Evolutionary conservation across 495 filamentous ascomycete genomes (phyloP).

Genomic region (Penicillium lividum): DNA sequence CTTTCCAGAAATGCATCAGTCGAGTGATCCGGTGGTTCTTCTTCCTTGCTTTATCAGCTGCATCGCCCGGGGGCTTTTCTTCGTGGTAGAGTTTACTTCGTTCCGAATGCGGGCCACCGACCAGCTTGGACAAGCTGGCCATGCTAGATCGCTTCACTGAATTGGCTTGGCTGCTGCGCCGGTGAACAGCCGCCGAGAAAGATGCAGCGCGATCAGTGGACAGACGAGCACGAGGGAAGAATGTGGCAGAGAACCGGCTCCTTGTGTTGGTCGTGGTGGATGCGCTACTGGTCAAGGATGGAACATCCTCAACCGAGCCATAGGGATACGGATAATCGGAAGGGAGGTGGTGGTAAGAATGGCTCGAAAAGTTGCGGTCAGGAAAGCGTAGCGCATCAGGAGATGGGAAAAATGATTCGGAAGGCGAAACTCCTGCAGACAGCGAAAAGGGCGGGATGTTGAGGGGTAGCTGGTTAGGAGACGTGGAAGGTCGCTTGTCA

Average conservation of each 20-base stretch:
- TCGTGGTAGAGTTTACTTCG: conserved; percentile 81
- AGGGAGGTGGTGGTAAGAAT: conserved; percentile 61
- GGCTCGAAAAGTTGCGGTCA: conserved; percentile 44
- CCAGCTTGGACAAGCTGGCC: conserved; percentile 79
- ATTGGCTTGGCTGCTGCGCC: conserved; percentile 50
- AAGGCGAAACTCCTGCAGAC: conserved; percentile 39
- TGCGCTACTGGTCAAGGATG: conserved; percentile 81
- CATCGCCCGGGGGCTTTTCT: conserved; percentile 55
- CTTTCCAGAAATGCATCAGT: conserved; percentile 83
- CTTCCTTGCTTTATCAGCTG: conserved; percentile 64
- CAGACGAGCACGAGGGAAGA: conserved; percentile 45
- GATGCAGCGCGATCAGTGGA: conserved; percentile 67
- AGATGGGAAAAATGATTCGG: conserved; percentile 51
- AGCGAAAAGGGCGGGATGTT: conserved; percentile 50
- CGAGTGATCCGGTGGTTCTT: conserved; percentile 76
- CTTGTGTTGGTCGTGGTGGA: conserved; percentile 75
- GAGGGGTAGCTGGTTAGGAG: conserved; percentile 54
- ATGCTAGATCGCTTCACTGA: conserved; percentile 74
- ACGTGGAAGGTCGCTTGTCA: conserved; percentile 50
- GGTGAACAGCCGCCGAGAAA: conserved; percentile 63
- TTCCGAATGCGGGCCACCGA: conserved; percentile 75
- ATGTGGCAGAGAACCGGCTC: conserved; percentile 48
- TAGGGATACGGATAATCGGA: conserved; percentile 63
- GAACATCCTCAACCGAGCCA: conserved; percentile 81
- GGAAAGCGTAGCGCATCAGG: conserved; percentile 55